Percentiles rank a stretch among this genome's conserved stretches.
Conservation (phyloP, 129 eudicot species). For the Artemisia annua region DNA sequence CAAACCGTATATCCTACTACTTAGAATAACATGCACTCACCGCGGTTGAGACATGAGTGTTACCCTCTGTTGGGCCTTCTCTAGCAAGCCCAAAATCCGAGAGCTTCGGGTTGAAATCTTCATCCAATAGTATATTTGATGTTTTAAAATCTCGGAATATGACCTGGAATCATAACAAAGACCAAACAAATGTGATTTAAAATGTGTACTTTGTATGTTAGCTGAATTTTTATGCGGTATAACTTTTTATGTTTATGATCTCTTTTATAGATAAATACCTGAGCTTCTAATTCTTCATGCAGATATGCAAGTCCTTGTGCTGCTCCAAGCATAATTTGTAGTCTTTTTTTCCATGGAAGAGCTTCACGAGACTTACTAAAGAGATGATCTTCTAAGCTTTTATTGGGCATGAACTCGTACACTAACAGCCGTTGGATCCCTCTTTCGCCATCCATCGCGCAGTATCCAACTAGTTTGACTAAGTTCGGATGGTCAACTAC, state of each 20-base stretch:
- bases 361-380: constrained; percentile 48
- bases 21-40: constrained; percentile 41
- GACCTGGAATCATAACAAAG: constrained; percentile 43
- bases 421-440: constrained; percentile 86
- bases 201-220: neutral
- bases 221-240: neutral
- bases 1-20: neutral
- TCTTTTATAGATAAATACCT: constrained; percentile 41
- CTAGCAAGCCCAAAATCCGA: constrained; percentile 97
- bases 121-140: constrained; percentile 78
- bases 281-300: constrained; percentile 85
- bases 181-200: neutral
- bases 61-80: constrained; percentile 82
- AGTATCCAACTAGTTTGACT: constrained; percentile 86
- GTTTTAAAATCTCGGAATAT: constrained; percentile 91
- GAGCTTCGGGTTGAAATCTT: constrained; percentile 76
- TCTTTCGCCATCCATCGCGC: constrained; percentile 78
- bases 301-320: constrained; percentile 90
- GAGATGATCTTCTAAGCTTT: constrained; percentile 84
- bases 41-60: constrained; percentile 79
- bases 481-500: constrained; percentile 91
- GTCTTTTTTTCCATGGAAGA: constrained; percentile 75
- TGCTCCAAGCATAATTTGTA: constrained; percentile 74
- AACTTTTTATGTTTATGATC: neutral
- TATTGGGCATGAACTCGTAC: constrained; percentile 86